Evolutionary conservation across 83 land plant genomes (phyloP).

Genomic region (Picea engelmannii): DNA sequence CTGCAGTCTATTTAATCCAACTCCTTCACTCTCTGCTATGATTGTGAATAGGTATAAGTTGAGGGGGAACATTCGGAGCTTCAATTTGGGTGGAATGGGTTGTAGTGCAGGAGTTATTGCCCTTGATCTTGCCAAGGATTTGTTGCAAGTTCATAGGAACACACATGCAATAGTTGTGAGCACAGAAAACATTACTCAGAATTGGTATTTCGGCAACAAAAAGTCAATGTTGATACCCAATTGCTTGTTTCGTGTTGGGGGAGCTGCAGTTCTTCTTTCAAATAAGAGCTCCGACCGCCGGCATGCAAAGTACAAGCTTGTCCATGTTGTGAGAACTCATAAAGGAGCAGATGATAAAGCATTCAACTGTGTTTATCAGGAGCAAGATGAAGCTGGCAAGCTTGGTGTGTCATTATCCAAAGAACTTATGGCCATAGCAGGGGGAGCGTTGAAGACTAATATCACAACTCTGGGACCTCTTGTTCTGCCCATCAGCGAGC

Average conservation of each 20-base stretch:
- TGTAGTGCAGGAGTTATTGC: too few species aligned
- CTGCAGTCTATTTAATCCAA: too few species aligned
- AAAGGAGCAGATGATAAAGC: constrained; percentile 36
- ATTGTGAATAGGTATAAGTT: too few species aligned
- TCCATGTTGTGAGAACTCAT: constrained; percentile 35
- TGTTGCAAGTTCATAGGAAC: not conserved
- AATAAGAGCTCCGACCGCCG: constrained; percentile 28
- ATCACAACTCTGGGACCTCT: constrained; percentile 27
- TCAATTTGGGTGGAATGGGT: too few species aligned
- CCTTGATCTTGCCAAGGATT: too few species aligned
- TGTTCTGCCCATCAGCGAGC: constrained; percentile 26
- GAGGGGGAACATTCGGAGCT: too few species aligned
- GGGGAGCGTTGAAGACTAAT: constrained; percentile 26
- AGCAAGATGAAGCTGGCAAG: constrained; percentile 25
- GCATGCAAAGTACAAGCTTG: constrained; percentile 46
- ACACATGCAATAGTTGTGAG: constrained; percentile 67
- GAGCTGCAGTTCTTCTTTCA: constrained; percentile 50
- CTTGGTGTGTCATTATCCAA: constrained; percentile 26
- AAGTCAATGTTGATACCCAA: constrained; percentile 54
- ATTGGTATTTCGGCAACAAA: constrained; percentile 62
- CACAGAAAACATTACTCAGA: constrained; percentile 67
- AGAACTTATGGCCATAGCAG: constrained; percentile 27
- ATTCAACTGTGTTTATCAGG: constrained; percentile 33
- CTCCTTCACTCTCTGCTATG: too few species aligned
- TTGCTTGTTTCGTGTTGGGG: constrained; percentile 58